Evolutionary conservation across 768 basidiomycete genomes (phyloP).

Genomic region (Trichaptum fuscoviolaceum): DNA sequence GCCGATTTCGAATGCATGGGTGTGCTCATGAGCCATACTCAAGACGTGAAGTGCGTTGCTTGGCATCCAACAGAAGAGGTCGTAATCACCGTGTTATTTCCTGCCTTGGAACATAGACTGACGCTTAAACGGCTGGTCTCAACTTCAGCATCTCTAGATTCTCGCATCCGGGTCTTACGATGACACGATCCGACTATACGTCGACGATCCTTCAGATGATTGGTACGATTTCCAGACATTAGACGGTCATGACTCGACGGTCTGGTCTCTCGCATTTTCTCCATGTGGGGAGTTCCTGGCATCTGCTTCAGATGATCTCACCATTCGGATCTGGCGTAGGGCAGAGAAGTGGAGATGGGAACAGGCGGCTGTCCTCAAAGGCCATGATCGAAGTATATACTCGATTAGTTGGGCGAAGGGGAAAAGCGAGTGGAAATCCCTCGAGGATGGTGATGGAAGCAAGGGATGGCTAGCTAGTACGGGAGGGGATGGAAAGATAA

Average conservation of each 20-base stretch:
- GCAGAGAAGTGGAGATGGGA: conserved; percentile 58
- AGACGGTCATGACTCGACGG: conserved; percentile 77
- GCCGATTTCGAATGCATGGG: conserved; percentile 91
- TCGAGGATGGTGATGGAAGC: conserved; percentile 23
- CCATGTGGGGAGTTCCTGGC: conserved; percentile 79
- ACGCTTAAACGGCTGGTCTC: neutral
- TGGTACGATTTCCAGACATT: conserved; percentile 88
- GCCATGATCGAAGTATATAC: conserved; percentile 74
- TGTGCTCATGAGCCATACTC: conserved; percentile 94
- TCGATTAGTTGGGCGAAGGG: conserved; percentile 65
- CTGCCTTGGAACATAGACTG: neutral
- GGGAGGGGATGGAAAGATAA: conserved; percentile 80
- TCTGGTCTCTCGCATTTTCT: conserved; percentile 84
- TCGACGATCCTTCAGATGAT: conserved; percentile 91
- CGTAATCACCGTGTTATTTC: conserved; percentile 16
- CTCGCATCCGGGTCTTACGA: conserved; percentile 97
- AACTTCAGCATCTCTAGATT: conserved; percentile 48
- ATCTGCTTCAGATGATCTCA: conserved; percentile 80
- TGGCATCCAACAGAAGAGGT: conserved; percentile 98
- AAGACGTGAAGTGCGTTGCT: conserved; percentile 92
- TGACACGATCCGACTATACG: conserved; percentile 89
- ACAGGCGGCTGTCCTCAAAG: conserved; percentile 50
- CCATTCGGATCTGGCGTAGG: conserved; percentile 82
- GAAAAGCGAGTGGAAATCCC: conserved; percentile 14
- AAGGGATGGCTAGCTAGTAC: conserved; percentile 84